These are phyloP conservation scores for Termitomyces sp. DNA, from an alignment of 768 basidiomycete species.

Conservation along the genomic window DNA sequence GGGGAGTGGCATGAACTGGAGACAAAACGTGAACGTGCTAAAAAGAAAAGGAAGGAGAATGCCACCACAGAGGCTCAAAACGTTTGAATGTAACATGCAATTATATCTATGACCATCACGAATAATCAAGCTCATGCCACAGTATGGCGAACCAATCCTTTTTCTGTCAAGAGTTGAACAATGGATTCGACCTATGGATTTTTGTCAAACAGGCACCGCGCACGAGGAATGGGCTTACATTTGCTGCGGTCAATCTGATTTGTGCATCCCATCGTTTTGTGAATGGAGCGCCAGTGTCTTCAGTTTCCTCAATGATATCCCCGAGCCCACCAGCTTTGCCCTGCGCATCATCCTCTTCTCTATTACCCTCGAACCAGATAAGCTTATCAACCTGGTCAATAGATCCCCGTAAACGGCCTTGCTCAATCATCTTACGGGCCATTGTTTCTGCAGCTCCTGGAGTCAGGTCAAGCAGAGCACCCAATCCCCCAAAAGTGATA, in stretches of 20 bases:
- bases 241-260: constrained; percentile 82
- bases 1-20: constrained; percentile 99
- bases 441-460: constrained; percentile 94
- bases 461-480: constrained; percentile 81
- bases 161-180: constrained; percentile 75
- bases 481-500: constrained; percentile 92
- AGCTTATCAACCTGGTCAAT: constrained; percentile 96
- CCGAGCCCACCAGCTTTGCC: constrained; percentile 93
- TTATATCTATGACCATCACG: constrained; percentile 16
- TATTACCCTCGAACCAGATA: constrained; percentile 86
- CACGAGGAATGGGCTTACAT: constrained; percentile 42
- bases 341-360: constrained; percentile 88
- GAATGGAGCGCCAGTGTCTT: constrained; percentile 84
- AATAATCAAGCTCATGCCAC: constrained; percentile 17
- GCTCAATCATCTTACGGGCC: constrained; percentile 98
- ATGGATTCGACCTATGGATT: constrained; percentile 69
- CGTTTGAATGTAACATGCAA: constrained; percentile 22
- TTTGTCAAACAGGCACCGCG: not conserved
- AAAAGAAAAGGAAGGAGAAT: constrained; percentile 66
- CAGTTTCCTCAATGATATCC: constrained; percentile 79
- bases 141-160: constrained; percentile 49
- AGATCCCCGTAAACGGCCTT: constrained; percentile 85
- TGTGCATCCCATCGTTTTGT: constrained; percentile 97
- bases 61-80: constrained; percentile 20
- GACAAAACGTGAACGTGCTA: constrained; percentile 86